These are phyloP conservation scores for button mushroom (Agaricus bisporus) DNA, from an alignment of 768 basidiomycete species.

Conservation along the genomic window DNA sequence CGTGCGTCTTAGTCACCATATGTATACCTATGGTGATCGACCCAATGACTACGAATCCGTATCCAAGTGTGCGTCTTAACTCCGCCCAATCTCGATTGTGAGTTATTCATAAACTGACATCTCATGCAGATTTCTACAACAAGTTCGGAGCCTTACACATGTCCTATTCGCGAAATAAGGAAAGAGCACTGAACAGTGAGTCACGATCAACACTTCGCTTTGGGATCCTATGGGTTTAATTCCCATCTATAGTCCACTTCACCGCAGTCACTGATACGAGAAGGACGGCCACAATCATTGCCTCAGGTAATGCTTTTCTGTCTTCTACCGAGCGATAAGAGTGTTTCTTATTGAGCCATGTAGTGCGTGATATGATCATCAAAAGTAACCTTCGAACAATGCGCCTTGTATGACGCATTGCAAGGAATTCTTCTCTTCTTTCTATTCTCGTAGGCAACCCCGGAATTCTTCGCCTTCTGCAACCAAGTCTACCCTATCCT, in stretches of 20 bases:
- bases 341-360: slow-evolving; percentile 4
- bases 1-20: slow-evolving; percentile 61
- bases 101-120: slow-evolving; percentile 4
- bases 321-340: slow-evolving; percentile 5
- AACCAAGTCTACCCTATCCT: background rate
- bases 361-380: slow-evolving; percentile 70
- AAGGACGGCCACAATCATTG: slow-evolving; percentile 67
- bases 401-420: slow-evolving; percentile 35
- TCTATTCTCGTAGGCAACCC: background rate
- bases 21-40: slow-evolving; percentile 66
- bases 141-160: slow-evolving; percentile 72
- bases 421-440: background rate
- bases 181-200: slow-evolving; percentile 69
- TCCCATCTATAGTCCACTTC: slow-evolving; percentile 50
- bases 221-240: background rate
- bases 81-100: background rate
- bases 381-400: slow-evolving; percentile 58
- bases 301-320: slow-evolving; percentile 45
- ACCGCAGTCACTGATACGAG: slow-evolving; percentile 81
- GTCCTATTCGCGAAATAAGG: slow-evolving; percentile 59
- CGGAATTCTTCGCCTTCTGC: background rate
- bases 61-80: slow-evolving; percentile 53
- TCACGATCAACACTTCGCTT: slow-evolving; percentile 9
- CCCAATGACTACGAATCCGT: slow-evolving; percentile 77
- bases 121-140: slow-evolving; percentile 55